These are phyloP conservation scores for Pestalotiopsis fici DNA, from an alignment of 2,329 filamentous ascomycete species.

Conservation along the genomic window DNA sequence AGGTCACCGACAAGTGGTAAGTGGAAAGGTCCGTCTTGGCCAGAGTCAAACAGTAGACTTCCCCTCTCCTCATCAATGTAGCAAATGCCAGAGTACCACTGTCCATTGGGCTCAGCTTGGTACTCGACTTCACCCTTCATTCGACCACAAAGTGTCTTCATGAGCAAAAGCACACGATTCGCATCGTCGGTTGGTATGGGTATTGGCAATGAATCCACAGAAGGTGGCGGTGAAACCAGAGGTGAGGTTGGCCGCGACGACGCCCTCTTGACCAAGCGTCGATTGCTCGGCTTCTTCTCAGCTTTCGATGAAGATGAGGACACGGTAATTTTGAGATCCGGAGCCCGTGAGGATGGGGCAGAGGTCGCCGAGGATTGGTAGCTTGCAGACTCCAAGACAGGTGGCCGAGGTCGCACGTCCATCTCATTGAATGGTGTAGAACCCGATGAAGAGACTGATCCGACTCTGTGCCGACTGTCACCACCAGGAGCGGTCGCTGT, in stretches of 20 bases:
- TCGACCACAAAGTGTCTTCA: conserved; percentile 75
- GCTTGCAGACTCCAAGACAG: conserved; percentile 42
- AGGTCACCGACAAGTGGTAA: conserved; percentile 71
- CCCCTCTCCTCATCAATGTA: conserved; percentile 78
- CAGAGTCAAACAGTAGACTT: conserved; percentile 73
- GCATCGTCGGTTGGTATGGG: conserved; percentile 68
- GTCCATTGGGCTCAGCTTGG: conserved; percentile 58
- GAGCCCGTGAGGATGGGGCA: conserved; percentile 31
- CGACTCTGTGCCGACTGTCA: conserved; percentile 64
- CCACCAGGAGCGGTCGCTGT: conserved; percentile 33
- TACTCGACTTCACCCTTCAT: conserved; percentile 82
- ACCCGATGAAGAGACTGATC: conserved; percentile 68
- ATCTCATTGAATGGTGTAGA: conserved; percentile 53
- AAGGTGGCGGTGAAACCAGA: conserved; percentile 52
- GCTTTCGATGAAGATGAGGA: conserved; percentile 27
- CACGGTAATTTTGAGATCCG: conserved; percentile 35
- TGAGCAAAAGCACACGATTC: conserved; percentile 71
- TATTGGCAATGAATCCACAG: conserved; percentile 59
- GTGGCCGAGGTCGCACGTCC: conserved; percentile 39
- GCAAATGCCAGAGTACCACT: conserved; percentile 72
- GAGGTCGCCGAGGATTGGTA: conserved; percentile 39
- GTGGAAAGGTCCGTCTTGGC: conserved; percentile 65
- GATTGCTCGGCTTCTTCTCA: conserved; percentile 49
- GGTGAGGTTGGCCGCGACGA: conserved; percentile 61
- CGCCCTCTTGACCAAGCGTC: conserved; percentile 56